Evolutionary conservation across 805 yeast genomes (phyloP).

Genomic region (Candida chilensis): DNA sequence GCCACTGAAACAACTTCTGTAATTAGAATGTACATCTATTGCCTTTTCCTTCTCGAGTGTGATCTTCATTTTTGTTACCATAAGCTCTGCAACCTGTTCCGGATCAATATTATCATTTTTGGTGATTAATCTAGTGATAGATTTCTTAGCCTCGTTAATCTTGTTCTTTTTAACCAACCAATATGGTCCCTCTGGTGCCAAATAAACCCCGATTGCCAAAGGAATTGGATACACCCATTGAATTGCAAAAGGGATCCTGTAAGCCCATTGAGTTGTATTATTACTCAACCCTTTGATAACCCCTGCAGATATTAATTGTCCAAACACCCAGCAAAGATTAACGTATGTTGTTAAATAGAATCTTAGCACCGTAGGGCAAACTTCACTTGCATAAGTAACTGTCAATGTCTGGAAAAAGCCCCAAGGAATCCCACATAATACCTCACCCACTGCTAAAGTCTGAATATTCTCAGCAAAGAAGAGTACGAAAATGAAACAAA

Average conservation of each 20-base stretch:
- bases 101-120: constrained; percentile 18
- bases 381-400: constrained; percentile 47
- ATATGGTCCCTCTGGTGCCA: constrained; percentile 55
- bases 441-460: constrained; percentile 30
- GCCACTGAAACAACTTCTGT: constrained; percentile 39
- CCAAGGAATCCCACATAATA: constrained; percentile 39
- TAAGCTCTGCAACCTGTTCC: constrained; percentile 25
- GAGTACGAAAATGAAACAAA: constrained; percentile 31
- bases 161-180: constrained; percentile 37
- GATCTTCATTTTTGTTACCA: constrained; percentile 34
- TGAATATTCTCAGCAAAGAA: constrained; percentile 33
- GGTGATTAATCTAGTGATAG: constrained; percentile 24
- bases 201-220: constrained; percentile 25
- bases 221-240: constrained; percentile 58
- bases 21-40: too few relatives aligned
- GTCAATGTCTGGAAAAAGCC: constrained; percentile 46
- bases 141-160: constrained; percentile 29
- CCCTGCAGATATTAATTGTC: constrained; percentile 48
- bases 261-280: constrained; percentile 32
- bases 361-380: constrained; percentile 44
- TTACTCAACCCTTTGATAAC: constrained; percentile 34
- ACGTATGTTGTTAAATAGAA: constrained; percentile 38
- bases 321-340: constrained; percentile 46
- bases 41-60: too few relatives aligned
- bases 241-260: constrained; percentile 44